Evolutionary conservation across 257 asterid genomes (phyloP), one percentile per base, ranked within the genome.

Genomic region (Verbena officinalis): DNA sequence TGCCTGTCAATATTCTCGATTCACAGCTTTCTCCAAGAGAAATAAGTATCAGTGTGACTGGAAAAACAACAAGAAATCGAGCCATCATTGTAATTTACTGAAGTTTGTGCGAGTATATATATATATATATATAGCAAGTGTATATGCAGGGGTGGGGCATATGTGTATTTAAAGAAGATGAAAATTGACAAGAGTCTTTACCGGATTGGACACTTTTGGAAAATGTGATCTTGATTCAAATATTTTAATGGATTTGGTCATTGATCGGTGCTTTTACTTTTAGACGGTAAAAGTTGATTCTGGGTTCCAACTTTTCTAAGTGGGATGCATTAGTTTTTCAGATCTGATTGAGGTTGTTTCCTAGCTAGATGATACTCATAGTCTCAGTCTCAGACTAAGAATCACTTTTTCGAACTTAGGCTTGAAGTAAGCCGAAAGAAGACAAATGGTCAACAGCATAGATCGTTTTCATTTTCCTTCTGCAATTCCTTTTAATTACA

Each of bases 301-400:
- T 13, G 20, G n/a, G 13, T 42, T 22, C 7, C n/a, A 27, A 59
- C 16, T 40, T 62, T 60, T 13, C 40, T 9, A 36, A 4, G 40
- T 36, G 40, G 10, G 40, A 36, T 36, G 40, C 68, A 42, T 46
- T 14, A 3, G 36, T 19, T 52, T 65, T 44, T 72, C 53, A 55
- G 51, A 68, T 59, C 50, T 64, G 11, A 21, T n/a, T 70, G 75
- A 16, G 61, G 79, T 77, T 62, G 57, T 33, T 22, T 22, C 54
- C 45, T 50, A 58, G 73, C 73, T n/a, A 36, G 59, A 70, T 21
- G 8, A 2, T 11, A 33, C 42, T 30, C 36, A 30, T 30, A 30
- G 36, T 2, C 48, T n/a, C n/a, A 49, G 30, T 45, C 15, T 3
- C 4, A 21, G 17, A 50, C 36, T 11, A 1, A 10, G 44, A 31